Conservation (phyloP, 371 early-diverging fungal genomes). For the Apophysomyces sp. region DNA sequence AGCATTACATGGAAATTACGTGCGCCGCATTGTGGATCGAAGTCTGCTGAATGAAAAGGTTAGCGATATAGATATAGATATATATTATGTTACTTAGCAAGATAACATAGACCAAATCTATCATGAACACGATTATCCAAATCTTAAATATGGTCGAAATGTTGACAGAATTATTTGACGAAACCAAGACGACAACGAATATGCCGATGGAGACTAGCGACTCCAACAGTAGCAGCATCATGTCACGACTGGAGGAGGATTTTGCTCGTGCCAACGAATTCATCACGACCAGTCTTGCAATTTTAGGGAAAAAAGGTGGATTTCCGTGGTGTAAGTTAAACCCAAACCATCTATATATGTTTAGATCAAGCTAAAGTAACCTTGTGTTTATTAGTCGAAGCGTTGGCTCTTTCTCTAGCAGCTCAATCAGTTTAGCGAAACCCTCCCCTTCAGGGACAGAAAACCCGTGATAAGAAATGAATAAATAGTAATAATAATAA, state of each 20-base stretch:
- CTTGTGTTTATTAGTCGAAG: not conserved
- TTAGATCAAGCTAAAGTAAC: not conserved
- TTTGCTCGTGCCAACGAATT: constrained; percentile 38
- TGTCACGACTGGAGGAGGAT: constrained; percentile 30
- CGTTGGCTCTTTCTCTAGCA: not conserved
- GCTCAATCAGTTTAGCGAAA: no score
- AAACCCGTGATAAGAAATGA: no score
- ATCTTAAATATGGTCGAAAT: constrained; percentile 37
- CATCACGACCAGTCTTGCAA: constrained; percentile 32
- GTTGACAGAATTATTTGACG: constrained; percentile 17
- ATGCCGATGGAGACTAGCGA: constrained; percentile 5
- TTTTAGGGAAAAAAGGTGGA: constrained; percentile 36
- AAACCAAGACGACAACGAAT: not conserved
- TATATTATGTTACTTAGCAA: not conserved
- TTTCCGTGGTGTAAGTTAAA: constrained; percentile 45
- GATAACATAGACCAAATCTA: constrained; percentile 19
- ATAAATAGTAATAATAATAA: no score
- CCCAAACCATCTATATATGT: no score
- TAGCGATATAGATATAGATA: not conserved
- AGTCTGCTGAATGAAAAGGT: constrained; percentile 50
- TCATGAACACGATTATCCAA: constrained; percentile 30
- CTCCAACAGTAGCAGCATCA: not conserved
- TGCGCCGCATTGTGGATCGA: constrained; percentile 36
- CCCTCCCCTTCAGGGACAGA: no score
- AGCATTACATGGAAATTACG: constrained; percentile 32